Percentiles rank a stretch among this genome's conserved stretches.
Evolutionary conservation across 805 yeast genomes (phyloP).

Genomic region (Cyberlindnera saturnus): DNA sequence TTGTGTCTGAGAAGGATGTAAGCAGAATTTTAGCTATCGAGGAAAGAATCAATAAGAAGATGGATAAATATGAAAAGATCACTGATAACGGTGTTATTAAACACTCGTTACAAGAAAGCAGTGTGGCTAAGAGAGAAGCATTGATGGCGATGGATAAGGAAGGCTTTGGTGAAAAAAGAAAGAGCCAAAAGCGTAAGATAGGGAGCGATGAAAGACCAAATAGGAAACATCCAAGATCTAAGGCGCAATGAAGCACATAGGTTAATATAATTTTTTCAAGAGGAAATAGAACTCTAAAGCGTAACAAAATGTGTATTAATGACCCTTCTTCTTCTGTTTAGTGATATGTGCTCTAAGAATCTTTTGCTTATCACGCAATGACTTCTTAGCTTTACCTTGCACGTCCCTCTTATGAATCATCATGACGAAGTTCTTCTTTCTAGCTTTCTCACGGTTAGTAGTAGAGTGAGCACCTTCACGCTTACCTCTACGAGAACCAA

Average conservation of each 20-base stretch:
- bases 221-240: not conserved
- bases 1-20: conserved; percentile 84
- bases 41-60: conserved; percentile 70
- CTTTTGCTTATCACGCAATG: conserved; percentile 86
- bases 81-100: conserved; percentile 75
- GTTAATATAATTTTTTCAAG: too few relatives aligned
- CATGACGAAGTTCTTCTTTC: conserved; percentile 99
- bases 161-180: conserved; percentile 71
- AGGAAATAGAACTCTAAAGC: too few relatives aligned
- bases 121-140: conserved; percentile 85
- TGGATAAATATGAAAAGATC: conserved; percentile 67
- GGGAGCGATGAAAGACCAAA: not conserved
- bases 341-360: conserved; percentile 79
- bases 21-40: conserved; percentile 80
- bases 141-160: conserved; percentile 91
- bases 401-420: conserved; percentile 93
- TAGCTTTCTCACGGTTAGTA: conserved; percentile 91
- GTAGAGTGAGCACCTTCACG: conserved; percentile 76
- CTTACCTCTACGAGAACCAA: conserved; percentile 83
- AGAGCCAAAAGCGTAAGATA: conserved; percentile 37
- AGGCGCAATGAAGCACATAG: too few relatives aligned
- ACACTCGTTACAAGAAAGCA: conserved; percentile 59
- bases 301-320: conserved; percentile 22
- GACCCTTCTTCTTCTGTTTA: conserved; percentile 87
- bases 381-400: conserved; percentile 87